phyloP scores from a whole-genome alignment of 2,329 filamentous ascomycete species.

The Aspergillus pseudoglaucus region DNA sequence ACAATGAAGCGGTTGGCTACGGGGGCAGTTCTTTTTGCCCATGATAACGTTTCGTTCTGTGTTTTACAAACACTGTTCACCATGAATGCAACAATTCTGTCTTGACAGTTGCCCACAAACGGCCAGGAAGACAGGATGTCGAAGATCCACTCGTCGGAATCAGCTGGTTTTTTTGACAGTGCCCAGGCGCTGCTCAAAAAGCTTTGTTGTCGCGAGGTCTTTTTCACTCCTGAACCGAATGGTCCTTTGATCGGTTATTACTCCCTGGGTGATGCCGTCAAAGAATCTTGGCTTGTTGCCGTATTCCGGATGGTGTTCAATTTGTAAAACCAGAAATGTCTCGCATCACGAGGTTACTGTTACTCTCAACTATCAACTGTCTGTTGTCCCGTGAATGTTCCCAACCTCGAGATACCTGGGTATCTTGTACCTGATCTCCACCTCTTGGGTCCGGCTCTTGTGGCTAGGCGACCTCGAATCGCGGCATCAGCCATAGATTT shows the following conservation, averaged over 20 bases:
- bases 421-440: constrained; percentile 34
- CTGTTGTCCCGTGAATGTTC: constrained; percentile 45
- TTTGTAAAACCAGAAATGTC: constrained; percentile 12
- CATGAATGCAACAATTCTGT: constrained; percentile 30
- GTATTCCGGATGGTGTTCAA: constrained; percentile 27
- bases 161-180: constrained; percentile 22
- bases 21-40: not conserved
- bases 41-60: not conserved
- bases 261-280: constrained; percentile 18
- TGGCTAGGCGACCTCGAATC: constrained; percentile 44
- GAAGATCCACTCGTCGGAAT: constrained; percentile 54
- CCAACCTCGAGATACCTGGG: constrained; percentile 36
- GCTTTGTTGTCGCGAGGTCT: constrained; percentile 49
- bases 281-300: constrained; percentile 31
- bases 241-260: constrained; percentile 28
- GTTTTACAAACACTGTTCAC: constrained; percentile 7
- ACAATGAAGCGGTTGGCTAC: constrained; percentile 12
- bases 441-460: constrained; percentile 20
- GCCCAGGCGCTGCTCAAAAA: constrained; percentile 20
- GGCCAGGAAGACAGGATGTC: constrained; percentile 26
- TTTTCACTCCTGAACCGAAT: constrained; percentile 36
- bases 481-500: constrained; percentile 48
- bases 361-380: constrained; percentile 9
- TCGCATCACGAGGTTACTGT: constrained; percentile 10
- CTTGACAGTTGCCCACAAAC: constrained; percentile 39